These are phyloP conservation scores for Mycena rebaudengoi DNA, from an alignment of 768 basidiomycete species.

Conservation along the genomic window DNA sequence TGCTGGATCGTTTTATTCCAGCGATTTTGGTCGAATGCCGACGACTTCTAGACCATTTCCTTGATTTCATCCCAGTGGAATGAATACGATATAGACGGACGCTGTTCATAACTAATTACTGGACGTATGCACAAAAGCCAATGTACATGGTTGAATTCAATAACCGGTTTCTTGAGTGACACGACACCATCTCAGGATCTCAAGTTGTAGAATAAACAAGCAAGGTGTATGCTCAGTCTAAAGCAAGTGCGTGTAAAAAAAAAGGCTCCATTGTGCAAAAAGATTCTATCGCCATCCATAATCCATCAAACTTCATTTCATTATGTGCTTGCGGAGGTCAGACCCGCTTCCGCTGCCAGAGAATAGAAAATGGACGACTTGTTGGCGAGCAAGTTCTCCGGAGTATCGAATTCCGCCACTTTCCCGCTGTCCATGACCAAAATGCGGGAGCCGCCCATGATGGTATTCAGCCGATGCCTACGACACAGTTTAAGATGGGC, in stretches of 20 bases:
- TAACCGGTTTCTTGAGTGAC: no score
- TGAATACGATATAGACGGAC: not conserved
- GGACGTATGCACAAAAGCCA: no score
- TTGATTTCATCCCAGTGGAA: conserved; percentile 20
- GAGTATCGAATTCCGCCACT: conserved; percentile 85
- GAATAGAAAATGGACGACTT: conserved; percentile 65
- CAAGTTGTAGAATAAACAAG: no score
- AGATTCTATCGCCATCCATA: not conserved
- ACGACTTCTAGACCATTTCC: conserved; percentile 23
- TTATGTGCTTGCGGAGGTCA: conserved; percentile 33
- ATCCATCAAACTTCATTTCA: not conserved
- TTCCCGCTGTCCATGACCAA: conserved; percentile 85
- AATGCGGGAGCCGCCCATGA: conserved; percentile 82
- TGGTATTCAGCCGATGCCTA: conserved; percentile 85
- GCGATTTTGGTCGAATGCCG: conserved; percentile 11
- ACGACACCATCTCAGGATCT: no score
- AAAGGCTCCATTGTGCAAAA: not conserved
- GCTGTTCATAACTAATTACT: no score
- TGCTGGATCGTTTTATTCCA: conserved; percentile 35
- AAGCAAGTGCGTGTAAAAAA: no score
- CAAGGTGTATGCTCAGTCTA: no score
- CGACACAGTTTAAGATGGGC: not conserved
- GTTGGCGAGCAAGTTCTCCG: conserved; percentile 67
- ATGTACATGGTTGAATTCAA: no score
- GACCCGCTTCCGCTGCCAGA: conserved; percentile 71